A percentile compares a stretch with the other conserved stretches of the same genome.
These are phyloP conservation scores for Houttuynia cordata DNA, from an alignment of 164 flowering plant genomes.

Conservation along the genomic window DNA sequence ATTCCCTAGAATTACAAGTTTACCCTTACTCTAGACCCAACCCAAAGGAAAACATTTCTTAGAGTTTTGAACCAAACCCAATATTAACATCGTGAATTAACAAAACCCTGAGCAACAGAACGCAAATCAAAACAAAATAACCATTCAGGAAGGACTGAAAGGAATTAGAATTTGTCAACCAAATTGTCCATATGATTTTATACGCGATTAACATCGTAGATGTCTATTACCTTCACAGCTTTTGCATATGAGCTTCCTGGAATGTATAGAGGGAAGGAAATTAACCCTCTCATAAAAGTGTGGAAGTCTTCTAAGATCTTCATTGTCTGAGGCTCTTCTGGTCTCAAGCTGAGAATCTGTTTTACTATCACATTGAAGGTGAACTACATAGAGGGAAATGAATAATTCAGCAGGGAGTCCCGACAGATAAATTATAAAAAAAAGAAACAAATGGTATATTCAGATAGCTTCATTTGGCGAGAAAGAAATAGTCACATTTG, in stretches of 20 bases:
- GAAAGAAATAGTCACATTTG: too few species aligned
- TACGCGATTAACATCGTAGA: background rate
- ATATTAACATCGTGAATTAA: too few species aligned
- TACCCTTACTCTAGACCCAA: too few species aligned
- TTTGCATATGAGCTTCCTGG: constrained; percentile 4
- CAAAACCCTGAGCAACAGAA: too few species aligned
- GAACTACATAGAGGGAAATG: background rate
- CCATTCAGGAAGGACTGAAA: too few species aligned
- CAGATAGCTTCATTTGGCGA: too few species aligned
- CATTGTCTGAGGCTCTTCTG: constrained; percentile 2
- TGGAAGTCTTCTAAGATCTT: constrained; percentile 6
- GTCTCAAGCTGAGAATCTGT: constrained; percentile 9
- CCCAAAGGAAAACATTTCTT: too few species aligned
- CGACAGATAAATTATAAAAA: too few species aligned
- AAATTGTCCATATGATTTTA: background rate
- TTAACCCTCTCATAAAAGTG: constrained; percentile 8
- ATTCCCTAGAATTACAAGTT: too few species aligned
- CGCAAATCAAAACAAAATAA: too few species aligned
- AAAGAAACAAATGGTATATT: too few species aligned
- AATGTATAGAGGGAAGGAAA: constrained; percentile 6
- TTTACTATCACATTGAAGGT: constrained; percentile 10
- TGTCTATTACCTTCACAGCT: background rate
- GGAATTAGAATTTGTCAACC: background rate
- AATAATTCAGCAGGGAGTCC: background rate
- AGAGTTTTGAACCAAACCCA: too few species aligned